phyloP scores from a whole-genome alignment of 208 protist genomes.

The Trichomonas tenax region DNA sequence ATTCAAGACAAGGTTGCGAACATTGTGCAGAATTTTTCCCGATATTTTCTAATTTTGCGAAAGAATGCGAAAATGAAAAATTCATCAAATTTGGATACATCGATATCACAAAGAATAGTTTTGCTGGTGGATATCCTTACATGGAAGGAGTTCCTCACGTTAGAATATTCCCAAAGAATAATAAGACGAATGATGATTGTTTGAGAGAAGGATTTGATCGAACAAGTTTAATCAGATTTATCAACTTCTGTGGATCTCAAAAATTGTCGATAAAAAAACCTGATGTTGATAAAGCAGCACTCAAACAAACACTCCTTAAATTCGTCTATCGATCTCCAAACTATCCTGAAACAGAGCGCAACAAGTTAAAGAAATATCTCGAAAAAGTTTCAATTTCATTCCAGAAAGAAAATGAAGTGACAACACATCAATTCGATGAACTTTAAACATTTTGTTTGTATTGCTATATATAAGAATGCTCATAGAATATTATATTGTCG shows the following conservation, averaged over 20 bases:
- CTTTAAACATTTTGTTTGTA: no score
- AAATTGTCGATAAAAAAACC: not conserved
- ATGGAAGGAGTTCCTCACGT: not conserved
- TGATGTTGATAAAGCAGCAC: not conserved
- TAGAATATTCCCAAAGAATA: not conserved
- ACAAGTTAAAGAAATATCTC: no score
- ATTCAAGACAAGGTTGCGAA: not conserved
- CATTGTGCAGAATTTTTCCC: conserved; percentile 1
- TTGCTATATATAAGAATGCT: no score
- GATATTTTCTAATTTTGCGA: not conserved
- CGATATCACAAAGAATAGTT: not conserved
- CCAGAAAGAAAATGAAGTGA: no score
- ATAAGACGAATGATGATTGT: not conserved
- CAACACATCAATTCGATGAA: no score
- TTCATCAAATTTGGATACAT: not conserved
- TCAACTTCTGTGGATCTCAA: not conserved
- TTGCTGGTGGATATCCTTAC: not conserved
- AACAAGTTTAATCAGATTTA: not conserved
- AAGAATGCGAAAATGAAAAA: not conserved
- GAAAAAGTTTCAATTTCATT: no score
- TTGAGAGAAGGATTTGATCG: not conserved
- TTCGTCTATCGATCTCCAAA: no score
- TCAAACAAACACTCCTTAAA: no score
- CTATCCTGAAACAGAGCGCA: no score
- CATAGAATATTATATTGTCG: no score